These are phyloP conservation scores for Penicillium corylophilum DNA, from an alignment of 2,329 filamentous ascomycete genomes.

Conservation along the genomic window DNA sequence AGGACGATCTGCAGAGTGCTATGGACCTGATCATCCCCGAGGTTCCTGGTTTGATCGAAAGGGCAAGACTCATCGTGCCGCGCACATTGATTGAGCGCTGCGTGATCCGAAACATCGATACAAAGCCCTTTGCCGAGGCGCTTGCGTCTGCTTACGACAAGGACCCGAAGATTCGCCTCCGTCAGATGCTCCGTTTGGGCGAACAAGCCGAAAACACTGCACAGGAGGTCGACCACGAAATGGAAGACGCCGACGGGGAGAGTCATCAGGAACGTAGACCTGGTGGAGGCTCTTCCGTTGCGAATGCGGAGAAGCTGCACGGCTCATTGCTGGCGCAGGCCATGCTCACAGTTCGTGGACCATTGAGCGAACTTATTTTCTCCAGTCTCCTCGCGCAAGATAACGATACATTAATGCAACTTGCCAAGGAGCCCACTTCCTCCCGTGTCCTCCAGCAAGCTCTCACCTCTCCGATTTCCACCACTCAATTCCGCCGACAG, in stretches of 20 bases:
- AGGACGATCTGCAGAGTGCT: conserved; percentile 76
- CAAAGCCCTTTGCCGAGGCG: conserved; percentile 54
- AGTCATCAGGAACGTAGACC: conserved; percentile 35
- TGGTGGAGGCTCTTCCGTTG: conserved; percentile 20
- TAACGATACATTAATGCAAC: conserved; percentile 56
- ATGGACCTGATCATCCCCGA: conserved; percentile 71
- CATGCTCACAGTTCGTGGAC: conserved; percentile 72
- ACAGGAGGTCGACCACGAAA: conserved; percentile 31
- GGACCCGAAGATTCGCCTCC: conserved; percentile 52
- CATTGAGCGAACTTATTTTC: conserved; percentile 69
- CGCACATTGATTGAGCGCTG: conserved; percentile 82
- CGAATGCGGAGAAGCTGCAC: conserved; percentile 64
- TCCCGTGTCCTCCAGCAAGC: conserved; percentile 66
- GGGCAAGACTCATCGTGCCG: conserved; percentile 75
- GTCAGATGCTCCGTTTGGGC: conserved; percentile 59
- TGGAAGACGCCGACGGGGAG: conserved; percentile 51
- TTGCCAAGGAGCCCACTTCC: conserved; percentile 62
- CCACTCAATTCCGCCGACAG: conserved; percentile 59
- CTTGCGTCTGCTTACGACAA: conserved; percentile 59
- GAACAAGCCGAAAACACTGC: conserved; percentile 7
- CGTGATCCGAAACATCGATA: conserved; percentile 62
- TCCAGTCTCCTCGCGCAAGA: conserved; percentile 64
- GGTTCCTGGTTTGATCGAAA: conserved; percentile 69
- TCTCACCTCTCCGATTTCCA: conserved; percentile 55
- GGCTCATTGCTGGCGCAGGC: conserved; percentile 77